Percentiles rank a stretch among this genome's conserved stretches.
These are phyloP conservation scores for Candida hungchunana DNA, from an alignment of 805 yeast genomes.

Conservation along the genomic window DNA sequence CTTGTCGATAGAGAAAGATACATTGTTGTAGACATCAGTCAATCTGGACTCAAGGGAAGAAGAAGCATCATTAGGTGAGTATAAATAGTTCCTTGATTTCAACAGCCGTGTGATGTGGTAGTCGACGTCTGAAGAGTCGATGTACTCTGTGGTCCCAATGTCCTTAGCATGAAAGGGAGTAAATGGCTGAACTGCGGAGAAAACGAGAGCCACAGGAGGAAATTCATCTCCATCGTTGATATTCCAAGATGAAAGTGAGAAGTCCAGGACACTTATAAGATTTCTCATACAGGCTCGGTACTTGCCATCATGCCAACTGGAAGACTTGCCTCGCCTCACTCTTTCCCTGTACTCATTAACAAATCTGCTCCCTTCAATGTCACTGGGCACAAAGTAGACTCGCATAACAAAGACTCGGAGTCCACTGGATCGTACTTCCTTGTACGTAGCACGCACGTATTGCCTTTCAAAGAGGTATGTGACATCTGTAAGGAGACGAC, in stretches of 20 bases:
- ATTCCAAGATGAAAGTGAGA: constrained; percentile 34
- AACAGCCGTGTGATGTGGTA: constrained; percentile 35
- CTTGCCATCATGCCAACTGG: constrained; percentile 31
- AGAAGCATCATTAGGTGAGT: constrained; percentile 3
- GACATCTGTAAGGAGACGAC: constrained; percentile 33
- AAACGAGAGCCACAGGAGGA: constrained; percentile 10
- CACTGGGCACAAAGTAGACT: constrained; percentile 45
- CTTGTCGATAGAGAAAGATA: constrained; percentile 10
- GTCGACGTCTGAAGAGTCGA: constrained; percentile 18
- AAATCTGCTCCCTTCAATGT: constrained; percentile 32
- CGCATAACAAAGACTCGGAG: constrained; percentile 32
- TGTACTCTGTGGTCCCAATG: constrained; percentile 16
- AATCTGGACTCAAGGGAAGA: constrained; percentile 13
- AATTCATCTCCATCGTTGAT: not conserved
- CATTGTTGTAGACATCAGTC: constrained; percentile 15
- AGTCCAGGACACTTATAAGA: constrained; percentile 42
- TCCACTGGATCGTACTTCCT: constrained; percentile 12
- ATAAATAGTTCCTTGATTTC: constrained; percentile 10
- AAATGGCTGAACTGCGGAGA: constrained; percentile 18
- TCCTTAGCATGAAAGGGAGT: constrained; percentile 14
- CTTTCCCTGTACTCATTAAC: constrained; percentile 33
- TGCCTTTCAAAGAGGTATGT: constrained; percentile 38
- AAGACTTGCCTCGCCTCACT: constrained; percentile 32
- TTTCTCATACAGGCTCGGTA: constrained; percentile 31
- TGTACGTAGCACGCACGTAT: constrained; percentile 41